phyloP scores from a whole-genome alignment of 768 basidiomycete species.

The Phaeotremella fagi region DNA sequence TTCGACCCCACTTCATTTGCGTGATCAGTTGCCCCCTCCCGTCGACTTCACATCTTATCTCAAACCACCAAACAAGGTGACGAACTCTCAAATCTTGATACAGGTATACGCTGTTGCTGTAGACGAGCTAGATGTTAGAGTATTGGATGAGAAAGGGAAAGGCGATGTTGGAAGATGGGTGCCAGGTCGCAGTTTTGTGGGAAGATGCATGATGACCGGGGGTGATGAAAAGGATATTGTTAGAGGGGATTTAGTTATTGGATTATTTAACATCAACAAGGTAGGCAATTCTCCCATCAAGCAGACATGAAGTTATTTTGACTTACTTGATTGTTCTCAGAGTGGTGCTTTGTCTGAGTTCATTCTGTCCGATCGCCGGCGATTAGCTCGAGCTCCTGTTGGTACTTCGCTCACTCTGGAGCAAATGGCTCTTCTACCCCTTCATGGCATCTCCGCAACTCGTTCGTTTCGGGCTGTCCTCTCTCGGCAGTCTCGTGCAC shows the following conservation, averaged over 20 bases:
- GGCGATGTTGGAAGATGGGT: slow-evolving; percentile 60
- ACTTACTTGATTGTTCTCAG: too few species aligned
- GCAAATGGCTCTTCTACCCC: slow-evolving; percentile 73
- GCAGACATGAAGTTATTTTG: too few species aligned
- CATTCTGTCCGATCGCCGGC: slow-evolving; percentile 72
- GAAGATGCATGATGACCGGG: slow-evolving; percentile 74
- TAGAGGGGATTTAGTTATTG: slow-evolving; percentile 83
- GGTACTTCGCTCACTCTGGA: slow-evolving; percentile 58
- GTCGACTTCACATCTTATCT: slow-evolving; percentile 66
- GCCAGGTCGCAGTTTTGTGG: slow-evolving; percentile 82
- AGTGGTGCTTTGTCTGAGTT: slow-evolving; percentile 86
- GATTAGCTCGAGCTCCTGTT: slow-evolving; percentile 67
- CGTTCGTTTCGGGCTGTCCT: slow-evolving; percentile 70
- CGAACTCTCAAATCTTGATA: slow-evolving; percentile 65
- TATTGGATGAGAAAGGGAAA: slow-evolving; percentile 44
- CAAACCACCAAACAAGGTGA: slow-evolving; percentile 67
- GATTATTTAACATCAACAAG: slow-evolving; percentile 72
- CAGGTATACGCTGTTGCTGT: slow-evolving; percentile 87
- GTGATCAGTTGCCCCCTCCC: slow-evolving; percentile 42
- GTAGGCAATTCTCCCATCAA: too few species aligned
- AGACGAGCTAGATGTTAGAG: slow-evolving; percentile 68
- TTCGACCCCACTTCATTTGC: slow-evolving; percentile 46
- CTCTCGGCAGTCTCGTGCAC: slow-evolving; percentile 50
- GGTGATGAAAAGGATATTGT: slow-evolving; percentile 67
- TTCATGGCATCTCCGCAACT: slow-evolving; percentile 74